Evolutionary conservation across 139 green algal species (phyloP).

Genomic region (Volvox africanus): DNA sequence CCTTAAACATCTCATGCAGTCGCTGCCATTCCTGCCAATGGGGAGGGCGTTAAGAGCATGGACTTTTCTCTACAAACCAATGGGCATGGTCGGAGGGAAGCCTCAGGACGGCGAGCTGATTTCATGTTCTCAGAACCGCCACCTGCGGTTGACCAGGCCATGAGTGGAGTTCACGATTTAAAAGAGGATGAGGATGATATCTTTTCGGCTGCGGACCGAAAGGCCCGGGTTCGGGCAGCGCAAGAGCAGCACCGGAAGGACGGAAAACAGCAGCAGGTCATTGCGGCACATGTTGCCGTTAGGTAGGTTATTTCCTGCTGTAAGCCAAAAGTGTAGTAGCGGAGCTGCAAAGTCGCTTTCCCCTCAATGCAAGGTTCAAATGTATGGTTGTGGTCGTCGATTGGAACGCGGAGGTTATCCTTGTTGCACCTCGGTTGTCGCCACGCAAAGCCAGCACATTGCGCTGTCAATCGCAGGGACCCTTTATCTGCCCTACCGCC

Average conservation of each 20-base stretch:
- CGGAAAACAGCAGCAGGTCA: neutral
- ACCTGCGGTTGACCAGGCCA: neutral
- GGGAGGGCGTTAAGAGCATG: neutral
- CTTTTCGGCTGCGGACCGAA: conserved; percentile 22
- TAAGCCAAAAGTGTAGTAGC: neutral
- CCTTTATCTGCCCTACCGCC: neutral
- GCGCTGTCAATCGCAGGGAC: neutral
- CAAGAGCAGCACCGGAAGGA: neutral
- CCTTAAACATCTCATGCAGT: neutral
- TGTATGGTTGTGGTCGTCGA: neutral
- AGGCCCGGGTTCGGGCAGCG: neutral
- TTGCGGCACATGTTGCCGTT: neutral
- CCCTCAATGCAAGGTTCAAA: neutral
- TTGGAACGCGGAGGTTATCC: neutral
- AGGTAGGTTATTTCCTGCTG: neutral
- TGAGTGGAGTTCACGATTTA: too few relatives aligned
- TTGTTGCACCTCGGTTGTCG: neutral
- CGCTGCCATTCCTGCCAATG: neutral
- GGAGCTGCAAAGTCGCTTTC: neutral
- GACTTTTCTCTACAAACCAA: neutral
- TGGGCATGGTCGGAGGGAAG: neutral
- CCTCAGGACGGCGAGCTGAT: neutral
- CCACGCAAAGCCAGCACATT: neutral
- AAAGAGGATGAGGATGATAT: conserved; percentile 12
- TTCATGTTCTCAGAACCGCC: neutral